phyloP scores from a whole-genome alignment of 768 basidiomycete genomes.

The Ramaria sp. region DNA sequence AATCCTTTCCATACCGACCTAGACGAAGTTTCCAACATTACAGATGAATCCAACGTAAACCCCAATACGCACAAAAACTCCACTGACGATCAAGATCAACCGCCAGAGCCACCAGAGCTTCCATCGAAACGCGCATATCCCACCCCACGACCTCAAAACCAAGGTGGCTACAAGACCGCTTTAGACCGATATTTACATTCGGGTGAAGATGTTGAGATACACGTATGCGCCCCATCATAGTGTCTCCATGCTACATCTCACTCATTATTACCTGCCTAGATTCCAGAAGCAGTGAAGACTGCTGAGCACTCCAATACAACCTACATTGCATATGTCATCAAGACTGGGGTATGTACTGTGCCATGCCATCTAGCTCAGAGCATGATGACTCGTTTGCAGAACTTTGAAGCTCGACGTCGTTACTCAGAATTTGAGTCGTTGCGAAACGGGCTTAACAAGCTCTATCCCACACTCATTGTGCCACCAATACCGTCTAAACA shows the following conservation, averaged over 20 bases:
- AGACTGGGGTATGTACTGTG: conserved; percentile 55
- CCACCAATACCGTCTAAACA: conserved; percentile 98
- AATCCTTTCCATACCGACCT: conserved; percentile 28
- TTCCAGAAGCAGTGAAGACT: conserved; percentile 93
- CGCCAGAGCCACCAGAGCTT: conserved; percentile 29
- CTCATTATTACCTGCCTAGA: conserved; percentile 35
- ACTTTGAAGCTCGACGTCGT: conserved; percentile 71
- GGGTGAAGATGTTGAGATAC: conserved; percentile 72
- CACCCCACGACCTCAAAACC: conserved; percentile 28
- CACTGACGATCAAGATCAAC: conserved; percentile 9
- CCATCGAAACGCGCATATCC: conserved; percentile 48
- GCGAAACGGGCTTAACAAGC: conserved; percentile 66
- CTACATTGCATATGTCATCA: conserved; percentile 92
- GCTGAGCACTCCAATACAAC: conserved; percentile 76
- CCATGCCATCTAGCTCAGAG: conserved; percentile 10
- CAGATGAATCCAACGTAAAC: conserved; percentile 2
- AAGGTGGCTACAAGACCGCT: conserved; percentile 42
- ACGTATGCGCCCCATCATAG: conserved; percentile 36
- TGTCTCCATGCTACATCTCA: conserved; percentile 9
- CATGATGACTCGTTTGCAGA: conserved; percentile 32
- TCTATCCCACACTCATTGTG: conserved; percentile 94
- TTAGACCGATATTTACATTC: conserved; percentile 72
- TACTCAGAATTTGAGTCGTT: conserved; percentile 98
- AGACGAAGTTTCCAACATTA: neutral
- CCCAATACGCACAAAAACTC: neutral